Evolutionary conservation across 2,329 filamentous ascomycete species (phyloP), one percentile per base, ranked within the genome.

Genomic region (Fusarium sp.): DNA sequence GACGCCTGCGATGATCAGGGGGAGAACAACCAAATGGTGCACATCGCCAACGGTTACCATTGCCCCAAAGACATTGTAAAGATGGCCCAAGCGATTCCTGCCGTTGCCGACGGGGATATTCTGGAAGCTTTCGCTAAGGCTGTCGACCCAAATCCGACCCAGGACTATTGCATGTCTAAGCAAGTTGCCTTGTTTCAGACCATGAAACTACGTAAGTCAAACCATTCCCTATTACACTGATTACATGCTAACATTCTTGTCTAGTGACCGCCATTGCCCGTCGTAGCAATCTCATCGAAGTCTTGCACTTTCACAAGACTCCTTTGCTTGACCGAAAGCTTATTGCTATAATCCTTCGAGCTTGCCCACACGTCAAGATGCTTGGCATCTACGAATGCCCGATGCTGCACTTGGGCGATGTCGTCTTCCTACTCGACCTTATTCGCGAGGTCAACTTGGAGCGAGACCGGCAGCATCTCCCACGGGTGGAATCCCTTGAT

Each of bases 371-470:
- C 2, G 66, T 81, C 11, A 73, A 68, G 6, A 79, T 77, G 73
- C 3, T 82, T 16, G 80, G 81, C 4, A 70, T 82, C 4, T 82
- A 82, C 56, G 74, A 79, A 51, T 82, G 81, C 27, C 79, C 79
- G 0, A 60, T 81, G 3, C 67, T 82, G 7, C 77, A 81, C 29
- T 73, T 80, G n/a, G 80, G 79, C 12, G 80, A 82, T 24, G 57
- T 80, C 0, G 53, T 80, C 2, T 73, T 68, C 14, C 56, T 82
- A 0, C 67, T 82, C 2, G 79, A 82, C 53, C 61, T 81, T 4
- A 79, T 82, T 22, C 56, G 77, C 32, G 79, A 82, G 45, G 67
- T 82, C 45, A 82, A 82, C 45, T 9, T 38, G 15, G 44, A 68
- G 5, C 75, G 80, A 1, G 24, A 54, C 5, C 15, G 51, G 14